phyloP scores from a whole-genome alignment of 2,329 filamentous ascomycete genomes.

The Ciborinia camelliae region DNA sequence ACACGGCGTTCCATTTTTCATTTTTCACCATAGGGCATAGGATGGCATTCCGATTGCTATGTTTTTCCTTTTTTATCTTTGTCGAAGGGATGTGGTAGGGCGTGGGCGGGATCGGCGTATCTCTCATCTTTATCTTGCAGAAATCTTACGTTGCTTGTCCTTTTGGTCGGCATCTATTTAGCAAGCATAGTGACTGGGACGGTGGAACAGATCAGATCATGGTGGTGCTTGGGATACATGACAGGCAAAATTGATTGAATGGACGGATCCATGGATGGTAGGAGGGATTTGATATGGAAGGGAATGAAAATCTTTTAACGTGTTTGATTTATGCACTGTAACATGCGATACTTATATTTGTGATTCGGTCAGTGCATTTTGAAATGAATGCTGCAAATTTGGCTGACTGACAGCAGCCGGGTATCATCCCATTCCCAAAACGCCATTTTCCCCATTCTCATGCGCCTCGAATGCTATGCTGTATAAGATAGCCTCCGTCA shows the following conservation, averaged over 20 bases:
- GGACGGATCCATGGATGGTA: neutral
- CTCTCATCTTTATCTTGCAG: neutral
- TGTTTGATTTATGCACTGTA: neutral
- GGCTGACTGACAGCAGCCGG: neutral
- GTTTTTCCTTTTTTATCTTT: neutral
- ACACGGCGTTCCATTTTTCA: conserved; percentile 12
- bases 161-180: neutral
- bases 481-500: neutral
- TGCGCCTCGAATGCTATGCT: neutral
- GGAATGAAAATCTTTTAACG: neutral
- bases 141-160: neutral
- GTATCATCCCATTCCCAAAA: conserved; percentile 6
- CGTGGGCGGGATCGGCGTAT: conserved; percentile 5
- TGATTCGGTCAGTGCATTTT: neutral
- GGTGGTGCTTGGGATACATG: neutral
- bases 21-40: conserved; percentile 7
- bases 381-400: neutral
- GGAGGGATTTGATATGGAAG: neutral
- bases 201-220: neutral
- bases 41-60: conserved; percentile 9
- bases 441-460: neutral
- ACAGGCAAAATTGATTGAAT: conserved; percentile 5
- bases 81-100: neutral
- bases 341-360: neutral
- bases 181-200: neutral